Evolutionary conservation across 2,329 filamentous ascomycete species (phyloP).

Genomic region (Thelonectria rubi): DNA sequence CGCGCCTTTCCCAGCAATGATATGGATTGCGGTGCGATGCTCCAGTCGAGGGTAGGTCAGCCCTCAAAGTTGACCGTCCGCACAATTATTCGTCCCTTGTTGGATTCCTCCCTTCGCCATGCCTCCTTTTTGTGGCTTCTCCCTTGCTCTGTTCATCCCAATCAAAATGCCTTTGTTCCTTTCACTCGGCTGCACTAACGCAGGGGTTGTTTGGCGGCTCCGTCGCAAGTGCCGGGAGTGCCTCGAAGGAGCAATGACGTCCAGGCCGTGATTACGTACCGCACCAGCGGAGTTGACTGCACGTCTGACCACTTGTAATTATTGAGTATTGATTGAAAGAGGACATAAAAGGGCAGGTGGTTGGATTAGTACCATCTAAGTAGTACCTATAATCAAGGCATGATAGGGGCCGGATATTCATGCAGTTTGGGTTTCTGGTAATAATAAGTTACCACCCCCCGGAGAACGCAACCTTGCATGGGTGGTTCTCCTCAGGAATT

Average conservation of each 20-base stretch:
- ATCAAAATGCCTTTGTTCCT: constrained; percentile 5
- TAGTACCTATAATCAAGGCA: no score
- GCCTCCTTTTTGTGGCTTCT: neutral
- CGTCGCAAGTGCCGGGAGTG: constrained; percentile 6
- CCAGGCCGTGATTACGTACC: neutral
- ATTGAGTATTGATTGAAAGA: no score
- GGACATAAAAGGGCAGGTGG: no score
- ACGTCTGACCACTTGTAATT: no score
- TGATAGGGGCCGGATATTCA: no score
- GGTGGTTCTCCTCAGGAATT: no score
- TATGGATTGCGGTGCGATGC: neutral
- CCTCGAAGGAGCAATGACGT: constrained; percentile 1
- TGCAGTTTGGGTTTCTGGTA: no score
- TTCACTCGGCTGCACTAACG: constrained; percentile 26
- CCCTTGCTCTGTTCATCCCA: constrained; percentile 11
- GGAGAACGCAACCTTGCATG: no score
- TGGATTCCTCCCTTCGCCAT: neutral
- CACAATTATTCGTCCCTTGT: neutral
- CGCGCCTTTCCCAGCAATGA: no score
- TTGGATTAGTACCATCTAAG: no score
- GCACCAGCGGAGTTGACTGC: no score
- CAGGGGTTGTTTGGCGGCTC: constrained; percentile 24
- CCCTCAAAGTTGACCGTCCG: neutral
- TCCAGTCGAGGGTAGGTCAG: neutral
- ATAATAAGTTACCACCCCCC: no score